phyloP scores from a whole-genome alignment of 148 eudicot genomes.

The Arbutus unedo region DNA sequence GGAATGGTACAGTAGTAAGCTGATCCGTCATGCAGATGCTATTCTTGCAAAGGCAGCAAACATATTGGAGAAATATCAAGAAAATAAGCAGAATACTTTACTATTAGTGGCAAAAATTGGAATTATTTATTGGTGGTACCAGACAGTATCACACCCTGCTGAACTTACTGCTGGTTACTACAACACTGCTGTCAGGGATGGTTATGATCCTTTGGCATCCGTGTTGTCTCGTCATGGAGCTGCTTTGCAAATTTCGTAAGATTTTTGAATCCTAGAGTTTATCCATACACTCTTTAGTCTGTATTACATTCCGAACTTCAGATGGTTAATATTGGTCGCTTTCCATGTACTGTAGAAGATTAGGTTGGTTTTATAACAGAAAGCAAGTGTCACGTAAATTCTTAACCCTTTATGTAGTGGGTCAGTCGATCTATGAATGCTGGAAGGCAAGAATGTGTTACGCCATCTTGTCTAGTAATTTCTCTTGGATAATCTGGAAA shows the following conservation, averaged over 20 bases:
- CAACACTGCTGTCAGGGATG: conserved; percentile 56
- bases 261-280: conserved; percentile 12
- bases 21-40: conserved; percentile 58
- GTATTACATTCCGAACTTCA: background rate
- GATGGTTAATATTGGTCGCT: conserved; percentile 10
- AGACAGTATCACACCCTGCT: conserved; percentile 54
- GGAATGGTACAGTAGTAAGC: conserved; percentile 69
- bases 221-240: conserved; percentile 48
- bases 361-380: background rate
- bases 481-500: background rate
- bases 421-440: conserved; percentile 1
- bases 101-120: conserved; percentile 60
- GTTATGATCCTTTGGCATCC: conserved; percentile 55
- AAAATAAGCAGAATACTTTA: conserved; percentile 37
- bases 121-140: conserved; percentile 62
- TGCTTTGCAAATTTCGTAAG: conserved; percentile 58
- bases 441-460: background rate
- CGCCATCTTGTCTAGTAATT: background rate
- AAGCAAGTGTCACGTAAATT: background rate
- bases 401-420: background rate
- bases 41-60: conserved; percentile 49
- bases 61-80: conserved; percentile 51
- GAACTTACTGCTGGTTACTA: conserved; percentile 76
- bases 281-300: background rate
- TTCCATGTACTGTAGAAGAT: conserved; percentile 4